Conservation (phyloP, 805 yeast genomes). For the Candida krabiensis region DNA sequence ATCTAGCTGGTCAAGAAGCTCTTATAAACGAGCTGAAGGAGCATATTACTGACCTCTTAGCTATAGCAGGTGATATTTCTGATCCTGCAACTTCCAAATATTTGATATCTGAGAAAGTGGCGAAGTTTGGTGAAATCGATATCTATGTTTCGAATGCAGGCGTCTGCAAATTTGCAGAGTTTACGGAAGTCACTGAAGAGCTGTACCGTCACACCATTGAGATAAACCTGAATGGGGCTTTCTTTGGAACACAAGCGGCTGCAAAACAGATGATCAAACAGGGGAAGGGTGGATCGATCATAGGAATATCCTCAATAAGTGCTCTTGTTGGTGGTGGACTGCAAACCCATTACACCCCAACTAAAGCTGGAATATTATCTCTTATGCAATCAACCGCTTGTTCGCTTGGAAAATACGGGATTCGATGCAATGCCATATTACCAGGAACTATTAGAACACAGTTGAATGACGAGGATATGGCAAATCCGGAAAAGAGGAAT, state of each 20-base stretch:
- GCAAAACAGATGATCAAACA: slow-evolving; percentile 44
- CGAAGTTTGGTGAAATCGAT: slow-evolving; percentile 39
- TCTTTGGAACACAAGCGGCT: slow-evolving; percentile 46
- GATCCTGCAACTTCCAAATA: slow-evolving; percentile 36
- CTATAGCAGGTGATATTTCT: slow-evolving; percentile 46
- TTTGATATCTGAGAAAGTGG: slow-evolving; percentile 34
- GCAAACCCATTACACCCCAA: slow-evolving; percentile 48
- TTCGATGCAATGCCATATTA: slow-evolving; percentile 44
- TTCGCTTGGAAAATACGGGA: slow-evolving; percentile 43
- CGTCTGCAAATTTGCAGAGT: slow-evolving; percentile 41
- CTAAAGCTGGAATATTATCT: slow-evolving; percentile 46
- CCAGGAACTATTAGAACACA: slow-evolving; percentile 46
- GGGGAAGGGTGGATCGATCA: slow-evolving; percentile 48
- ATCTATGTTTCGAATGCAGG: slow-evolving; percentile 49
- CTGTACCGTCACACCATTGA: slow-evolving; percentile 35
- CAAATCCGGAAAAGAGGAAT: slow-evolving; percentile 33
- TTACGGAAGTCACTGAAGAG: slow-evolving; percentile 41
- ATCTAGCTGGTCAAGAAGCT: slow-evolving; percentile 25
- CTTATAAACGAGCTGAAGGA: slow-evolving; percentile 23
- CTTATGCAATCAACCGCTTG: slow-evolving; percentile 45
- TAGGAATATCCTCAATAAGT: slow-evolving; percentile 42
- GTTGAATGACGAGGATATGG: slow-evolving; percentile 43
- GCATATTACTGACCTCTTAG: slow-evolving; percentile 32
- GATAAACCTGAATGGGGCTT: slow-evolving; percentile 45
- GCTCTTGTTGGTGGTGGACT: slow-evolving; percentile 47